phyloP scores from a whole-genome alignment of 2,329 filamentous ascomycete genomes.

The Ramularia endophylla region DNA sequence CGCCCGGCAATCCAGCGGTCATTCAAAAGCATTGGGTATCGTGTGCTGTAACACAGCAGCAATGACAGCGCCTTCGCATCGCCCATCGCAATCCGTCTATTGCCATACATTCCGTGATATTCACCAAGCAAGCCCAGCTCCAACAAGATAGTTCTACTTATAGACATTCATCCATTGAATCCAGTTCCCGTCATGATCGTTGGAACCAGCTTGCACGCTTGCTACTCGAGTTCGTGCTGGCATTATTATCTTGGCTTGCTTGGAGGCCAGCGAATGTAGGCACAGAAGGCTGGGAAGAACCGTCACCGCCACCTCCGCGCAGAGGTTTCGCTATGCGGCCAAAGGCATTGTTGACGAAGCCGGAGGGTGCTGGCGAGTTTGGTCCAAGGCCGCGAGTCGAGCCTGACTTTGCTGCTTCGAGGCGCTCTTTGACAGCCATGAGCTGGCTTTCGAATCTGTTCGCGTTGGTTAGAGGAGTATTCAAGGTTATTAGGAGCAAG shows the following conservation, averaged over 20 bases:
- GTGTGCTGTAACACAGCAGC: too few species aligned
- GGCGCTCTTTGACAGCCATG: conserved; percentile 92
- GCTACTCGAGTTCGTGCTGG: conserved; percentile 17
- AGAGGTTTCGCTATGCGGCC: conserved; percentile 61
- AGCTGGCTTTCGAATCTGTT: conserved; percentile 93
- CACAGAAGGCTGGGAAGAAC: conserved; percentile 32
- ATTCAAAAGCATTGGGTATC: too few species aligned
- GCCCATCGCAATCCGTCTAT: too few species aligned
- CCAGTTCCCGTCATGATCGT: conserved; percentile 21
- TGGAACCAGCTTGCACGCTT: conserved; percentile 72
- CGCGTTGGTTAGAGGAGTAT: conserved; percentile 11
- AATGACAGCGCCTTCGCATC: too few species aligned
- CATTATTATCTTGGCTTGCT: conserved; percentile 42
- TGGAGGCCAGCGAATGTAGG: conserved; percentile 41
- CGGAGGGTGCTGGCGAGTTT: conserved; percentile 42
- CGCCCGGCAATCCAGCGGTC: too few species aligned
- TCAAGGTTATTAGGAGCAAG: background rate
- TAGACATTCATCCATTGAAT: background rate
- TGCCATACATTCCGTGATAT: too few species aligned
- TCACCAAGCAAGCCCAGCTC: too few species aligned
- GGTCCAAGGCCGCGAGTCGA: conserved; percentile 76
- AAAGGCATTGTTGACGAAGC: conserved; percentile 64
- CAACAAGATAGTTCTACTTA: too few species aligned
- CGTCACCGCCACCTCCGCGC: conserved; percentile 48
- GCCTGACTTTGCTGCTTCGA: conserved; percentile 89